Evolutionary conservation across 352 stramenopile species (phyloP).

Genomic region (Phytophthora colocasiae): DNA sequence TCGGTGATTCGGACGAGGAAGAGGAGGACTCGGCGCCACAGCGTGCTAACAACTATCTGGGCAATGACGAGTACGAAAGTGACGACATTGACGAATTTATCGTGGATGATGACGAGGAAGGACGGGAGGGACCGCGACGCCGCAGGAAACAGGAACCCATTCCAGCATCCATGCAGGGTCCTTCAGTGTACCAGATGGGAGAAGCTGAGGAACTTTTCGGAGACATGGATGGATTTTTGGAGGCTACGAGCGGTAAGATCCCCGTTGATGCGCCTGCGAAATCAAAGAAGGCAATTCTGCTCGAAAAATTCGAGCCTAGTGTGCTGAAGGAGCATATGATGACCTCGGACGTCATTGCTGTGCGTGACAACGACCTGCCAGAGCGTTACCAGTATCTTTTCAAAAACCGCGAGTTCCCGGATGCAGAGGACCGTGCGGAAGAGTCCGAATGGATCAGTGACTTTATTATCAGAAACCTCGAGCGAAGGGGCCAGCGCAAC

Average conservation of each 20-base stretch:
- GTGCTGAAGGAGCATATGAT: slow-evolving; percentile 92
- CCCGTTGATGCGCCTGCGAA: slow-evolving; percentile 47
- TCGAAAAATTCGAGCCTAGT: slow-evolving; percentile 90
- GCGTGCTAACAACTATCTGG: slow-evolving; percentile 80
- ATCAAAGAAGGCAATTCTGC: slow-evolving; percentile 84
- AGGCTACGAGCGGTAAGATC: slow-evolving; percentile 67
- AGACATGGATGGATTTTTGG: slow-evolving; percentile 90
- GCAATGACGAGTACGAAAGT: slow-evolving; percentile 90
- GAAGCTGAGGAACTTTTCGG: slow-evolving; percentile 91
- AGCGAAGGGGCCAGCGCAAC: slow-evolving; percentile 55
- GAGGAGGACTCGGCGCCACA: slow-evolving; percentile 79
- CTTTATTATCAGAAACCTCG: slow-evolving; percentile 85
- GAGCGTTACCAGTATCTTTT: slow-evolving; percentile 86
- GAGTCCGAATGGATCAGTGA: slow-evolving; percentile 92
- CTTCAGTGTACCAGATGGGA: slow-evolving; percentile 91
- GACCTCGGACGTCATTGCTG: slow-evolving; percentile 80
- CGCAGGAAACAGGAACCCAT: slow-evolving; percentile 79
- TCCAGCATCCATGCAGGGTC: slow-evolving; percentile 80
- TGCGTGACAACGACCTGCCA: slow-evolving; percentile 83
- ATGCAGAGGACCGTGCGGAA: slow-evolving; percentile 84
- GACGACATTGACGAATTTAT: slow-evolving; percentile 93
- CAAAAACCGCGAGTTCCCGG: slow-evolving; percentile 73
- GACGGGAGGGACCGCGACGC: slow-evolving; percentile 74
- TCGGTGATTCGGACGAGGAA: slow-evolving; percentile 90
- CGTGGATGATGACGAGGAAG: slow-evolving; percentile 91